These are phyloP conservation scores for Cyclotella distinguenda DNA, from an alignment of 108 stramenopile genomes.

Conservation along the genomic window DNA sequence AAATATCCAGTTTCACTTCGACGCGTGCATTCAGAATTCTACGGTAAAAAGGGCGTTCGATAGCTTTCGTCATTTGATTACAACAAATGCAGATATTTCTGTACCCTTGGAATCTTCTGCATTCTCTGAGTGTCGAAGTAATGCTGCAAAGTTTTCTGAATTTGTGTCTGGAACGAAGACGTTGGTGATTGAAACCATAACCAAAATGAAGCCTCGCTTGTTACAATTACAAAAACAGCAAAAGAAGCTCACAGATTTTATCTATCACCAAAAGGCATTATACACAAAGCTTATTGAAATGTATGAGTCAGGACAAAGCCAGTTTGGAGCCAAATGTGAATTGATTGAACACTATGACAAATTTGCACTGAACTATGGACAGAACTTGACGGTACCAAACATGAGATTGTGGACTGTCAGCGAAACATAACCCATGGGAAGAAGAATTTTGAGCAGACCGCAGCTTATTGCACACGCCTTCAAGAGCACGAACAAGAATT, in stretches of 20 bases:
- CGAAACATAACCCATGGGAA: neutral
- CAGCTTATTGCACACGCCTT: too few species aligned
- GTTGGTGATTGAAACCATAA: neutral
- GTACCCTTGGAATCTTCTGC: neutral
- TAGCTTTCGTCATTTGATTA: neutral
- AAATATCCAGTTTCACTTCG: neutral
- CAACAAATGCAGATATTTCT: neutral
- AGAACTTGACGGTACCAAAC: neutral
- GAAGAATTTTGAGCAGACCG: neutral
- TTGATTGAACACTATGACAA: too few species aligned
- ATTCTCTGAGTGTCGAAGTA: neutral
- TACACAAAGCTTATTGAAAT: neutral
- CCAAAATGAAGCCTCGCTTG: neutral
- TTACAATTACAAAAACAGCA: neutral
- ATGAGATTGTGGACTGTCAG: neutral
- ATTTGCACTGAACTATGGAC: neutral
- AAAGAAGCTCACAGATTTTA: neutral
- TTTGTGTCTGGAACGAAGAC: neutral
- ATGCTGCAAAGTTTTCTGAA: neutral
- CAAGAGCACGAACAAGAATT: too few species aligned
- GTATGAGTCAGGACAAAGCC: neutral
- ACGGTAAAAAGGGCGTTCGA: neutral
- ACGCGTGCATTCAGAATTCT: neutral
- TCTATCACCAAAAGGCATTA: neutral
- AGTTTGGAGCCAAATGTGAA: too few species aligned